phyloP scores from a whole-genome alignment of 495 filamentous ascomycete genomes.

The Penicillium coffeae region DNA sequence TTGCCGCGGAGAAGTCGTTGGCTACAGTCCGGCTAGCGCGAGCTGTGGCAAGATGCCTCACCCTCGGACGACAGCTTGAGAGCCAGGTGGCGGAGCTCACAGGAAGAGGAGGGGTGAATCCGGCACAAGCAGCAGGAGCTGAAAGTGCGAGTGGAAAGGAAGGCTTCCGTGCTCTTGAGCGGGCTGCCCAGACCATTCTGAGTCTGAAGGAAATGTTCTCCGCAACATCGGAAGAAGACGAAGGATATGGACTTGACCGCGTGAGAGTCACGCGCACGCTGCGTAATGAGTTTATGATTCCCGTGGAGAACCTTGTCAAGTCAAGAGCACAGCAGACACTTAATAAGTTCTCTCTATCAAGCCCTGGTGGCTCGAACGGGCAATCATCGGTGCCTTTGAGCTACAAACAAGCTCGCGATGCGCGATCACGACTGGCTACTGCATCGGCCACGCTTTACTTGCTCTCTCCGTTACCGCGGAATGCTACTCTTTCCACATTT shows the following conservation, averaged over 20 bases:
- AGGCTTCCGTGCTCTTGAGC: constrained; percentile 72
- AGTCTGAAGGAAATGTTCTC: constrained; percentile 68
- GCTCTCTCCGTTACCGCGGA: constrained; percentile 59
- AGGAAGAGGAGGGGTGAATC: constrained; percentile 34
- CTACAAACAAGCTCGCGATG: constrained; percentile 78
- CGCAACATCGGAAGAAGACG: constrained; percentile 58
- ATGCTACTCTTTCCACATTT: constrained; percentile 23
- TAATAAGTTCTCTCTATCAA: constrained; percentile 74
- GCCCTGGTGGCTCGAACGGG: constrained; percentile 32
- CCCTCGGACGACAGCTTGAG: constrained; percentile 82
- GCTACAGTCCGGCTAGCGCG: constrained; percentile 73
- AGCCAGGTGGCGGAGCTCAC: constrained; percentile 65
- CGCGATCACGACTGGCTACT: constrained; percentile 65
- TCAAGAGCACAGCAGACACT: constrained; percentile 75
- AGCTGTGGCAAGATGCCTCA: constrained; percentile 69
- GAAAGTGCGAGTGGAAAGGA: constrained; percentile 47
- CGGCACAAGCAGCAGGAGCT: constrained; percentile 12
- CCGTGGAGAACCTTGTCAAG: constrained; percentile 65
- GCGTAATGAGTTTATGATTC: constrained; percentile 59
- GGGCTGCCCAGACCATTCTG: constrained; percentile 72
- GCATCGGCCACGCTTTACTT: constrained; percentile 77
- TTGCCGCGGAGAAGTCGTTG: constrained; percentile 70
- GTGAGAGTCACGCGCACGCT: constrained; percentile 67
- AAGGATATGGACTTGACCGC: constrained; percentile 69
- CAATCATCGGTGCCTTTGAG: constrained; percentile 45